Evolutionary conservation across 768 basidiomycete genomes (phyloP), one percentile per base, ranked within the genome.

Genomic region (Macrocybe gigantea): DNA sequence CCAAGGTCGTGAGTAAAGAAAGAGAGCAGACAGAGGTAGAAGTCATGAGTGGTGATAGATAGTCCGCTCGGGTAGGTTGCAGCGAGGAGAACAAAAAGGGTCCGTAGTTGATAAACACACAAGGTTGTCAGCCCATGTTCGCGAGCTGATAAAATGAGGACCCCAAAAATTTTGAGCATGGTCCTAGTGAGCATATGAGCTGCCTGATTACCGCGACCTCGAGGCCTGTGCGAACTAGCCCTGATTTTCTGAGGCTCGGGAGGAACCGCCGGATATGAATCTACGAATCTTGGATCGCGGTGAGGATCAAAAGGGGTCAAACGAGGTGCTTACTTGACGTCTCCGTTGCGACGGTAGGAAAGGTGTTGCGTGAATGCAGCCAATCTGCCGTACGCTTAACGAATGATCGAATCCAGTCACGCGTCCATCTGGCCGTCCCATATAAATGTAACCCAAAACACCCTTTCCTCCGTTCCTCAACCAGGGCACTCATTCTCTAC

Each of bases 401-500:
- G 22, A 22, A 22, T 22, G 22, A 56, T 54, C 55, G 62, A 65
- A 63, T 60, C 54, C 37, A 48, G 59, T n/a, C 31, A 7, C 7
- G 12, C 29, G 29, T 59, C 52, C 53, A 42, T 51, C 44, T 50
- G 46, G 40, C 50, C 45, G 15, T 41, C 50, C 53, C 43, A 46
- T 48, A 52, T 50, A 48, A 41, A 36, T 39, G 39, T 53, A 44
- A 47, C 45, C 49, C 44, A 44, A 45, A 37, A 47, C 22, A 50
- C 50, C 41, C 52, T 54, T 48, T 48, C 56, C 47, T 53, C 48
- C 38, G 29, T 38, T 44, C 51, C 48, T 38, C 46, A 46, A 54
- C 45, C 51, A 50, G 55, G 51, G 54, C 50, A 54, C 54, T 46
- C 48, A 53, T 44, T 49, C 74, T 75, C 66, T 64, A 70, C 37